phyloP scores from a whole-genome alignment of 2,329 filamentous ascomycete species.

The Penicillium sp. region DNA sequence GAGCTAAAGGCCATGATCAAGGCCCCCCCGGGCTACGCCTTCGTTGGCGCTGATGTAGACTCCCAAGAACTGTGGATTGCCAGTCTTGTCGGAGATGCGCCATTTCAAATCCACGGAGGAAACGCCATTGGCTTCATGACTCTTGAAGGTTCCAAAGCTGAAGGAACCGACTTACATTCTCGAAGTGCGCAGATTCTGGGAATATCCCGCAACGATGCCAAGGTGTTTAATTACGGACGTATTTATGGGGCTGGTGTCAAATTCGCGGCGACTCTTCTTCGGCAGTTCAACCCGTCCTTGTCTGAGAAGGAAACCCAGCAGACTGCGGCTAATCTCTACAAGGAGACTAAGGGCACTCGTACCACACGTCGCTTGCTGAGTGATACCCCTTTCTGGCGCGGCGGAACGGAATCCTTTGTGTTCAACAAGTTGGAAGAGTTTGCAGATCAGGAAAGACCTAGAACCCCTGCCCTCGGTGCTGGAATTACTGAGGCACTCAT shows the following conservation, averaged over 20 bases:
- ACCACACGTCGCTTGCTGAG: constrained; percentile 70
- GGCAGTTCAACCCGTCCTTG: constrained; percentile 87
- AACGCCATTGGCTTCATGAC: constrained; percentile 99
- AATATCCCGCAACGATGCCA: constrained; percentile 92
- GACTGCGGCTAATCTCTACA: constrained; percentile 78
- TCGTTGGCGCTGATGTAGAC: constrained; percentile 96
- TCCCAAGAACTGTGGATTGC: constrained; percentile 98
- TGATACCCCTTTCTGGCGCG: constrained; percentile 84
- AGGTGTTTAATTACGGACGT: constrained; percentile 97
- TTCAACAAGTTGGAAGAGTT: constrained; percentile 99
- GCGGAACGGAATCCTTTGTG: constrained; percentile 94
- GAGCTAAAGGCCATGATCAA: constrained; percentile 96
- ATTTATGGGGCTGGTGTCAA: constrained; percentile 97
- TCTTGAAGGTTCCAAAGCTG: constrained; percentile 89
- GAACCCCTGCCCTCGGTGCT: constrained; percentile 88
- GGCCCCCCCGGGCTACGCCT: constrained; percentile 84
- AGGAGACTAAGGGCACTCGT: constrained; percentile 84
- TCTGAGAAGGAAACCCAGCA: constrained; percentile 74
- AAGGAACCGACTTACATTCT: constrained; percentile 90
- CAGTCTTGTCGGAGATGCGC: constrained; percentile 87
- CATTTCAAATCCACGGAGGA: constrained; percentile 91
- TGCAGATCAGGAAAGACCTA: constrained; percentile 85
- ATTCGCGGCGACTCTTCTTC: constrained; percentile 83
- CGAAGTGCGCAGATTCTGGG: constrained; percentile 88
- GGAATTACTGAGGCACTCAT: constrained; percentile 96